Percentiles rank a stretch among this genome's conserved stretches.
Evolutionary conservation across 139 green algal genomes (phyloP).

Genomic region (Marvania coccoides): DNA sequence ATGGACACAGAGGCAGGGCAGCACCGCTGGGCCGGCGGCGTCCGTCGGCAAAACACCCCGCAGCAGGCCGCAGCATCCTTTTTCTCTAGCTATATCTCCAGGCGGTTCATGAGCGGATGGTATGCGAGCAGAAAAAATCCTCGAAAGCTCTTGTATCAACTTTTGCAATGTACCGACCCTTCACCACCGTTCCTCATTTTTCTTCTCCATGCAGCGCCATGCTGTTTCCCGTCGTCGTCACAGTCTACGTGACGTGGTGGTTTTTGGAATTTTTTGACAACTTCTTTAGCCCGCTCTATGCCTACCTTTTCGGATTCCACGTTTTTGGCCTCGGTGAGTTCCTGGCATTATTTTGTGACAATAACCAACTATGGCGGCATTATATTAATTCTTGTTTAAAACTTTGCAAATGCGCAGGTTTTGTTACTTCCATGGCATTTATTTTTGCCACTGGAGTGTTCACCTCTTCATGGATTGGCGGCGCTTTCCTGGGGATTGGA

Average conservation of each 20-base stretch:
- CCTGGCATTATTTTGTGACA: no score
- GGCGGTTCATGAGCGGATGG: conserved; percentile 47
- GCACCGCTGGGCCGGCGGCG: not conserved
- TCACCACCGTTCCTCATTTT: not conserved
- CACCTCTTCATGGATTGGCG: conserved; percentile 79
- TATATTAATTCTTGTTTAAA: conserved; percentile 10
- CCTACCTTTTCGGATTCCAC: conserved; percentile 76
- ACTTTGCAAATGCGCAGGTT: conserved; percentile 31
- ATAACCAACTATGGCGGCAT: not conserved
- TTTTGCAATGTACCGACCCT: not conserved
- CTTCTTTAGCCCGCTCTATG: conserved; percentile 82
- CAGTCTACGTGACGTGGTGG: conserved; percentile 64
- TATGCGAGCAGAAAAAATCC: conserved; percentile 1
- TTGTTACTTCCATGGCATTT: conserved; percentile 60
- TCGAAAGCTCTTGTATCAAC: not conserved
- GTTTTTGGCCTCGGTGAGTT: conserved; percentile 88
- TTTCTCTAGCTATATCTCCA: conserved; percentile 37
- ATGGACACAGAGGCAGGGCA: not conserved
- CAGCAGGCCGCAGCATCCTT: conserved; percentile 23
- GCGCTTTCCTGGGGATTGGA: conserved; percentile 63
- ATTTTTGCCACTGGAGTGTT: conserved; percentile 59
- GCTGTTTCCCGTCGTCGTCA: conserved; percentile 84
- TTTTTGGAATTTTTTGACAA: conserved; percentile 89
- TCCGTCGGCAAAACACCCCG: not conserved
- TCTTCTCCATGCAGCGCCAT: conserved; percentile 56